A percentile compares a stretch with the other conserved stretches of the same genome.
Conservation (phyloP, 306 rosid genomes). For the Fragaria iinumae region DNA sequence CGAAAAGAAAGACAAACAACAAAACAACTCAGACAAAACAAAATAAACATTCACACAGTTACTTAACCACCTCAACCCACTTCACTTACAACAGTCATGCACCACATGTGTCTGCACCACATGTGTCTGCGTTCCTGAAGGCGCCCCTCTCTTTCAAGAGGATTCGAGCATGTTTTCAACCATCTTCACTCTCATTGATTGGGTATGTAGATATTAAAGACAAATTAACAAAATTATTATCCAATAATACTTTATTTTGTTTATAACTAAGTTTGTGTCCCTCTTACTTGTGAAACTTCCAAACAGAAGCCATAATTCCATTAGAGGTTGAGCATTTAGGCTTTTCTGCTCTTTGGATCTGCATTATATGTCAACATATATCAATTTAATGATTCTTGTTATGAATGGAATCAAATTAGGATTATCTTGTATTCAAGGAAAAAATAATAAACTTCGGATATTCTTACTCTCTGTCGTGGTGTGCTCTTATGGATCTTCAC, state of each 20-base stretch:
- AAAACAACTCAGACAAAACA: too few relatives aligned
- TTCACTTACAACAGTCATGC: too few relatives aligned
- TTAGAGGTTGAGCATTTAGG: constrained; percentile 26
- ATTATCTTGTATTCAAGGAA: background rate
- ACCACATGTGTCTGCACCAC: too few relatives aligned
- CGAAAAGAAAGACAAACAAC: too few relatives aligned
- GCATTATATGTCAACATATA: constrained; percentile 6
- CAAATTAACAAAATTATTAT: background rate
- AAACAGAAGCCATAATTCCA: constrained; percentile 44
- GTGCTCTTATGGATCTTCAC: constrained; percentile 25
- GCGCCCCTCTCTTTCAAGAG: too few relatives aligned
- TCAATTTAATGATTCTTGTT: background rate
- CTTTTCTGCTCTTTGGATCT: constrained; percentile 25
- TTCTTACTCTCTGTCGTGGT: constrained; percentile 25
- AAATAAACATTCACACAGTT: too few relatives aligned
- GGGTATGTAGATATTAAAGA: too few relatives aligned
- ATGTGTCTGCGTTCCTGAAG: too few relatives aligned
- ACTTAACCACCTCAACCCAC: too few relatives aligned
- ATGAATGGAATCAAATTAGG: background rate
- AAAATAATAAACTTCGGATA: background rate
- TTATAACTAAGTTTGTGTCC: background rate
- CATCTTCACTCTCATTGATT: too few relatives aligned
- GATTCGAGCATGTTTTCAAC: too few relatives aligned
- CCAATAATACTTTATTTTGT: background rate
- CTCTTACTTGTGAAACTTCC: constrained; percentile 45